Percentiles rank a stretch among this genome's conserved stretches.
These are phyloP conservation scores for Fallopia convolvulus DNA, from an alignment of 148 eudicot species.

Conservation along the genomic window DNA sequence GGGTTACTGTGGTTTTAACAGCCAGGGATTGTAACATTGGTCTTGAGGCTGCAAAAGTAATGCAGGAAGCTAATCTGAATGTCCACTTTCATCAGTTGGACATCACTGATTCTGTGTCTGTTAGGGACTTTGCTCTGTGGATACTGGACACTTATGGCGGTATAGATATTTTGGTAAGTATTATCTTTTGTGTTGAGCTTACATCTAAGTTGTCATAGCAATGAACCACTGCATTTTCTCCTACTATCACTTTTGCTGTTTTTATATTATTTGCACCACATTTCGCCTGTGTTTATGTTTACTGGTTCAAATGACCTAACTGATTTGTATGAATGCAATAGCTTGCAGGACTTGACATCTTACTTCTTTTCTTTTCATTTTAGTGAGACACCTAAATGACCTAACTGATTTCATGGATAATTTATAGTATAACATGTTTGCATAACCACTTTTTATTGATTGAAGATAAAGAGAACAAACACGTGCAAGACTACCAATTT, in stretches of 20 bases:
- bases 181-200: neutral
- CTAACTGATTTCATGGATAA: neutral
- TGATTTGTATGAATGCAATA: neutral
- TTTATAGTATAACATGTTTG: neutral
- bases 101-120: constrained; percentile 59
- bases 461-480: neutral
- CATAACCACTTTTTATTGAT: neutral
- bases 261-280: too few species aligned
- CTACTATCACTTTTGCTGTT: neutral
- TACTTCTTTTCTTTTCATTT: neutral
- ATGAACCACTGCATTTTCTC: neutral
- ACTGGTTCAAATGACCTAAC: too few species aligned
- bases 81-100: constrained; percentile 82
- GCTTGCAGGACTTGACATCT: neutral
- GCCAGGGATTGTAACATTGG: constrained; percentile 71
- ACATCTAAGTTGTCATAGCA: neutral
- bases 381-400: neutral
- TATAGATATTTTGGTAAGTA: constrained; percentile 69
- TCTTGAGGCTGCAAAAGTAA: constrained; percentile 69
- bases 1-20: constrained; percentile 69
- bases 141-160: constrained; percentile 54
- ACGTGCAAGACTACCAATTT: neutral
- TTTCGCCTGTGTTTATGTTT: too few species aligned
- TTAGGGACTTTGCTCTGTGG: constrained; percentile 56
- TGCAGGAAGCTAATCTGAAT: constrained; percentile 69